Conservation (phyloP, 73 alveolate species). For the Paramecium octaurelia region DNA sequence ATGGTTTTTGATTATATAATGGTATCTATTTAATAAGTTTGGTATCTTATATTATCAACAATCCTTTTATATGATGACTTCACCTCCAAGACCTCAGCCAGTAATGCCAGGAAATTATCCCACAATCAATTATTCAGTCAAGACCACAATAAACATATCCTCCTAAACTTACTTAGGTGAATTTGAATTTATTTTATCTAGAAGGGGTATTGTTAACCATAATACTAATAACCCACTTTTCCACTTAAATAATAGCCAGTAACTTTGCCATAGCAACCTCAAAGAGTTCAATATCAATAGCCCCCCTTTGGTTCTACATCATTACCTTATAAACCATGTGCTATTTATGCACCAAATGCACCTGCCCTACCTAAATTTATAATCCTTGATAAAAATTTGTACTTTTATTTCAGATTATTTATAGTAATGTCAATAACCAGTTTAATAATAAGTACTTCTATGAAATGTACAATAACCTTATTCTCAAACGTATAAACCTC, state of each 20-base stretch:
- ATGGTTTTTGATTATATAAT: conserved; percentile 16
- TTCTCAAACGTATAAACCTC: neutral
- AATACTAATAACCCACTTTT: neutral
- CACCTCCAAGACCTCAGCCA: neutral
- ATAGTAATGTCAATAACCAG: neutral
- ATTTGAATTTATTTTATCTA: neutral
- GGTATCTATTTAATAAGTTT: neutral
- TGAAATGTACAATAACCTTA: neutral
- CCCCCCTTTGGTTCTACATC: neutral
- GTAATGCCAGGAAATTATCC: neutral
- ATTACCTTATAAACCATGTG: neutral
- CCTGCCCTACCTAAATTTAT: neutral
- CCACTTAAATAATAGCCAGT: neutral
- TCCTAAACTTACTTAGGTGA: neutral
- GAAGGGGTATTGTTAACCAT: neutral
- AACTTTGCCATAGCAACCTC: neutral
- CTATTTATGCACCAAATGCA: neutral
- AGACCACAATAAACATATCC: neutral
- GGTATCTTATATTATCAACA: neutral
- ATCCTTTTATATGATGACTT: neutral
- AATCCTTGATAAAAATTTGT: neutral
- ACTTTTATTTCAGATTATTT: neutral
- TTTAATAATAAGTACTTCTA: neutral
- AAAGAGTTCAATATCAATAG: neutral
- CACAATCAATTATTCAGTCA: neutral